Evolutionary conservation across 2,329 filamentous ascomycete species (phyloP).

Genomic region (Ophiocordyceps camponoti-floridani): DNA sequence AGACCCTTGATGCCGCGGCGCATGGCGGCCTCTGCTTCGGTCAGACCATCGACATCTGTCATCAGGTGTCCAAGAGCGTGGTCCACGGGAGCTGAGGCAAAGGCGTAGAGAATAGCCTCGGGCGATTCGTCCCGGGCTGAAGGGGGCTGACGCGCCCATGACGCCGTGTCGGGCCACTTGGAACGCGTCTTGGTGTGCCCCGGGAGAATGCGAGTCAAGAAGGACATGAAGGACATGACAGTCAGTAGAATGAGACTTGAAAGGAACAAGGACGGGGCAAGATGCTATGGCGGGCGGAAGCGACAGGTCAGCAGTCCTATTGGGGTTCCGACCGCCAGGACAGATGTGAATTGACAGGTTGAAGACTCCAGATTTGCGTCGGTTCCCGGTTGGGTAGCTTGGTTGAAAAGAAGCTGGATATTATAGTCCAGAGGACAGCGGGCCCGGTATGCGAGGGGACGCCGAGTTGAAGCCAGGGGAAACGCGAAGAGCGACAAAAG

Average conservation of each 20-base stretch:
- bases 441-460: no score
- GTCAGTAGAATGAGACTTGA: neutral
- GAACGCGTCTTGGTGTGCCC: neutral
- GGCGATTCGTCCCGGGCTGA: constrained; percentile 4
- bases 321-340: neutral
- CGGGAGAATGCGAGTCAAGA: neutral
- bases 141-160: constrained; percentile 3
- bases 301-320: neutral
- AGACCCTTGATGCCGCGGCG: constrained; percentile 7
- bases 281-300: neutral
- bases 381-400: neutral
- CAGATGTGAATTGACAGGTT: neutral
- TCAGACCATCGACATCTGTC: constrained; percentile 7
- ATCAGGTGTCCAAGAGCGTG: constrained; percentile 6
- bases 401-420: no score
- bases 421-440: no score
- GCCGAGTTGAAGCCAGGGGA: no score
- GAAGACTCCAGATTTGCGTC: neutral
- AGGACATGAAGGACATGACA: neutral
- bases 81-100: constrained; percentile 5
- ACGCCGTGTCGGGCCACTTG: constrained; percentile 1
- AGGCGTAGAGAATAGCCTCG: constrained; percentile 6
- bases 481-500: no score
- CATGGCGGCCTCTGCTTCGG: constrained; percentile 5
- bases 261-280: neutral